These are phyloP conservation scores for Trametes gibbosa DNA, from an alignment of 768 basidiomycete genomes.

Conservation along the genomic window DNA sequence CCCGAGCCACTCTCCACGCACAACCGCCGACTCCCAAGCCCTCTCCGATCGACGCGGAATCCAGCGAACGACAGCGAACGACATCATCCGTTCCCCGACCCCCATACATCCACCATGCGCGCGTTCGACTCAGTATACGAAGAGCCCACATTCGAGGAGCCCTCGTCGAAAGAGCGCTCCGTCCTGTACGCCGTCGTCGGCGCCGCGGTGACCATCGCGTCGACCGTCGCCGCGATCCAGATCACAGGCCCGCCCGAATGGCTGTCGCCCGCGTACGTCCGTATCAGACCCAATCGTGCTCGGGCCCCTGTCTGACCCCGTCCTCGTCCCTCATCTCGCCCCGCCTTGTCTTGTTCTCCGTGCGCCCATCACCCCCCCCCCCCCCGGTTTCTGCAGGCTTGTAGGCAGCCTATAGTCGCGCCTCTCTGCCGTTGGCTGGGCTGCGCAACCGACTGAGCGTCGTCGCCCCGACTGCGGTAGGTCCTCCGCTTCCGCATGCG, in stretches of 20 bases:
- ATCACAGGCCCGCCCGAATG: slow-evolving; percentile 6
- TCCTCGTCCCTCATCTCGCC: neutral
- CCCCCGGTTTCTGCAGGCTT: neutral
- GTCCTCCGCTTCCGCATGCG: neutral
- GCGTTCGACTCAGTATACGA: slow-evolving; percentile 17
- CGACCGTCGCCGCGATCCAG: slow-evolving; percentile 17
- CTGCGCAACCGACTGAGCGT: neutral
- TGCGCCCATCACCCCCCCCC: no score
- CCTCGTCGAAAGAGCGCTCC: slow-evolving; percentile 10
- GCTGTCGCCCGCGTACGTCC: slow-evolving; percentile 20
- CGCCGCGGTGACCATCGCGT: slow-evolving; percentile 19
- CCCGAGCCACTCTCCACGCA: neutral
- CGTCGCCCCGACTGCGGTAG: neutral
- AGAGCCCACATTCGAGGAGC: slow-evolving; percentile 17
- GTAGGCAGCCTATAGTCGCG: neutral
- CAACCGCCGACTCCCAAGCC: neutral
- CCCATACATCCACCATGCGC: slow-evolving; percentile 6
- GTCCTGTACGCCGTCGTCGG: slow-evolving; percentile 14
- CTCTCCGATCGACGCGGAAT: neutral
- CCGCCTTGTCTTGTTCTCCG: no score
- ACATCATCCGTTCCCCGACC: neutral
- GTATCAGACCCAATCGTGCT: neutral
- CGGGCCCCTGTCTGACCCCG: neutral
- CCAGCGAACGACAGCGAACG: neutral
- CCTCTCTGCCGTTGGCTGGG: slow-evolving; percentile 4